Conservation (phyloP, 2,329 filamentous ascomycete genomes). For the Knoxdaviesia capensis region DNA sequence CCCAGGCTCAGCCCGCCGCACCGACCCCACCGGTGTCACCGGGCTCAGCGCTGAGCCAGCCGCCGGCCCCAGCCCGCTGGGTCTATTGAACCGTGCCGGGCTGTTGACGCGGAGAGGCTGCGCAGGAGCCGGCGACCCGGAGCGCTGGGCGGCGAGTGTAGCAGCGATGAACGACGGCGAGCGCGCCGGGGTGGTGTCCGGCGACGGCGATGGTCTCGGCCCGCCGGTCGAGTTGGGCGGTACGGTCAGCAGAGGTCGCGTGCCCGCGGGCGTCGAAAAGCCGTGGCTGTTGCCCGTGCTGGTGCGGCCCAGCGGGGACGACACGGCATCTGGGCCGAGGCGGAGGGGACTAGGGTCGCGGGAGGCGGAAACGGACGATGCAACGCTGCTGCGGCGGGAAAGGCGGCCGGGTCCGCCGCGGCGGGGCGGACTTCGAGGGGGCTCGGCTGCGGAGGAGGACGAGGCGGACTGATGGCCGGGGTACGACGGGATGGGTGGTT, state of each 20-base stretch:
- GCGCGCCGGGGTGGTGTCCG: not conserved
- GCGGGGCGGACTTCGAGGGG: slow-evolving; percentile 6
- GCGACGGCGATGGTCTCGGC: not conserved
- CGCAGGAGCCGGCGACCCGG: slow-evolving; percentile 1
- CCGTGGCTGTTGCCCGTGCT: not conserved
- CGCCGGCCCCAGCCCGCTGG: not conserved
- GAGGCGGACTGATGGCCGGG: too few relatives aligned
- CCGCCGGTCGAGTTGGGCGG: not conserved
- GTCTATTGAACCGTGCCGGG: not conserved
- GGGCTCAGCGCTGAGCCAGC: not conserved
- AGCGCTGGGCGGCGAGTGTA: slow-evolving; percentile 26
- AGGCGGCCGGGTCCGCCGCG: slow-evolving; percentile 1
- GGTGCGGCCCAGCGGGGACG: not conserved
- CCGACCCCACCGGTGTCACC: not conserved
- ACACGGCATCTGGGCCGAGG: not conserved
- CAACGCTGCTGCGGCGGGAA: not conserved
- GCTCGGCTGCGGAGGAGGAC: slow-evolving; percentile 21
- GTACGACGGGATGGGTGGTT: not conserved
- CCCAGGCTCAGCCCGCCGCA: not conserved
- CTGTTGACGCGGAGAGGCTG: not conserved
- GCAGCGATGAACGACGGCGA: slow-evolving; percentile 20
- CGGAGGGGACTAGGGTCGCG: not conserved
- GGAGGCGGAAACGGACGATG: not conserved
- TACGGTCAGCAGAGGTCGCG: not conserved
- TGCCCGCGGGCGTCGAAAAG: not conserved